Conservation (phyloP, 305 asterid species). For the Plantago coronopus region DNA sequence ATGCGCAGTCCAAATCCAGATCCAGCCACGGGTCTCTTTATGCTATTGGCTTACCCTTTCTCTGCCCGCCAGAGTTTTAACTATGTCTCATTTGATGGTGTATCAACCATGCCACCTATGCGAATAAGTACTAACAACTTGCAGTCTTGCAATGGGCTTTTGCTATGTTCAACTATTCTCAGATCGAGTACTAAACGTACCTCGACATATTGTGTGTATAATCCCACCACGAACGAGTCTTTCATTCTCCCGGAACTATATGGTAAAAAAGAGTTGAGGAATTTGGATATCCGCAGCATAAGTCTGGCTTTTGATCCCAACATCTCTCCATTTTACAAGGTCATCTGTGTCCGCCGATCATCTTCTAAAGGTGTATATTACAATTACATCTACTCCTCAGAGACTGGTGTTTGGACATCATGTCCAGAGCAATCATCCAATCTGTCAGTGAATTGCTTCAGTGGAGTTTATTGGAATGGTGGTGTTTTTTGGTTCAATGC, state of each 20-base stretch:
- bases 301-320: slow-evolving; percentile 34
- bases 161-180: slow-evolving; percentile 22
- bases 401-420: slow-evolving; percentile 26
- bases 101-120: no score
- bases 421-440: slow-evolving; percentile 20
- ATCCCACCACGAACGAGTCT: slow-evolving; percentile 31
- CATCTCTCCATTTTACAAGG: slow-evolving; percentile 28
- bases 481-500: slow-evolving; percentile 25
- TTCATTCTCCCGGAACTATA: slow-evolving; percentile 23
- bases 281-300: slow-evolving; percentile 8
- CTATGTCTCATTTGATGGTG: no score
- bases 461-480: slow-evolving; percentile 38
- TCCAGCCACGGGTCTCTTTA: neutral
- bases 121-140: slow-evolving; percentile 13
- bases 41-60: neutral
- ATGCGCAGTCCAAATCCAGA: neutral
- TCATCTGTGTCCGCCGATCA: slow-evolving; percentile 20
- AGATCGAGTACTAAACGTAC: neutral
- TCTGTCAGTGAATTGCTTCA: neutral
- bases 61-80: no score
- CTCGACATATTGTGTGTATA: slow-evolving; percentile 21
- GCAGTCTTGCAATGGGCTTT: slow-evolving; percentile 42
- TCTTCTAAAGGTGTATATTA: slow-evolving; percentile 8
- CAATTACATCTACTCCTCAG: slow-evolving; percentile 26
- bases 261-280: neutral